A percentile compares a stretch with the other conserved stretches of the same genome.
Conservation (phyloP, 2,329 filamentous ascomycete species). For the Neofusicoccum sp. region DNA sequence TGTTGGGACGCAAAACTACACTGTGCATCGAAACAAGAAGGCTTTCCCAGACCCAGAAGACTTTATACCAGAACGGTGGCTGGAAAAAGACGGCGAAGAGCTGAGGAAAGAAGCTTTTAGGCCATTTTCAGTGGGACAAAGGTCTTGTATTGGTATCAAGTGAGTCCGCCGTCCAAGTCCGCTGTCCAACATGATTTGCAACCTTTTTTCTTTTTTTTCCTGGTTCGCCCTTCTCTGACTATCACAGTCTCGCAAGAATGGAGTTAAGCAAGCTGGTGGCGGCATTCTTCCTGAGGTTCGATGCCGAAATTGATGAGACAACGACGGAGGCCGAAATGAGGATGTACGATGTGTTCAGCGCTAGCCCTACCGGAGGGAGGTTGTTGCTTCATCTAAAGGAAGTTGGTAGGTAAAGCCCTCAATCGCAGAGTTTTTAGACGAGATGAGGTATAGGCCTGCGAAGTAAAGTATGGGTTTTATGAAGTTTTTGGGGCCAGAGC, state of each 20-base stretch:
- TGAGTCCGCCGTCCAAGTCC: background rate
- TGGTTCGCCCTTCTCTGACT: background rate
- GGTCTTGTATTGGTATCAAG: slow-evolving; percentile 6
- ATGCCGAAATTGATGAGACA: background rate
- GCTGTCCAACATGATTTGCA: too few relatives aligned
- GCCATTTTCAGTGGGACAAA: background rate
- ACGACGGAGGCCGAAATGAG: background rate
- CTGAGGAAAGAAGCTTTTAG: background rate
- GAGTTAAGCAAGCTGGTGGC: background rate
- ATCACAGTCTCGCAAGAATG: background rate
- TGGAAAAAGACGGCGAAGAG: background rate
- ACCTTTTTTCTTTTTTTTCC: too few relatives aligned
- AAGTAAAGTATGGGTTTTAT: background rate
- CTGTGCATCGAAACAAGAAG: background rate
- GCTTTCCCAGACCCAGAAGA: background rate
- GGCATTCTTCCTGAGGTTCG: background rate
- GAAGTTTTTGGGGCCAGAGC: background rate
- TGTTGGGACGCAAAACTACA: background rate
- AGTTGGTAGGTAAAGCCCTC: background rate
- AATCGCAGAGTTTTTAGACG: too few relatives aligned
- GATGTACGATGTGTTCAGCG: background rate
- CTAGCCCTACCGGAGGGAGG: background rate
- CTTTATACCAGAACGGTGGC: background rate
- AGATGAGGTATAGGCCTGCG: background rate
- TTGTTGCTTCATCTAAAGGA: background rate